Evolutionary conservation across 352 stramenopile genomes (phyloP).

Genomic region (Globisporangium iwayamae): DNA sequence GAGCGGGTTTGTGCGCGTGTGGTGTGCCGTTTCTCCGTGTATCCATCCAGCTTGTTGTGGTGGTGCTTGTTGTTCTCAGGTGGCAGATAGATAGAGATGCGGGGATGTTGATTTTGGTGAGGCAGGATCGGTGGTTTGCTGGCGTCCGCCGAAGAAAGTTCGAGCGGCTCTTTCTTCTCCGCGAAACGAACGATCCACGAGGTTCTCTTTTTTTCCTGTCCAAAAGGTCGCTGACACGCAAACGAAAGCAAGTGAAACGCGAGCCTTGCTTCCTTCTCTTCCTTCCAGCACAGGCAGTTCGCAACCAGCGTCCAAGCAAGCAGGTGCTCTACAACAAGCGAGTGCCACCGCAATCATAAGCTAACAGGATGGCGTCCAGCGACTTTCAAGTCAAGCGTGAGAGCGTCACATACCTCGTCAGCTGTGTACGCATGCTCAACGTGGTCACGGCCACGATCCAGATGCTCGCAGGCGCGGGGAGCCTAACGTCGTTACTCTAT

Average conservation of each 20-base stretch:
- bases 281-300: background rate
- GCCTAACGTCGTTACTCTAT: conserved; percentile 34
- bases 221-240: conserved; percentile 11
- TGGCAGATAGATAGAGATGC: too few relatives aligned
- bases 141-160: background rate
- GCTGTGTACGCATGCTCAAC: conserved; percentile 34
- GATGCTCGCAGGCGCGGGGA: conserved; percentile 37
- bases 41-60: background rate
- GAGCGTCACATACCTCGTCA: conserved; percentile 25
- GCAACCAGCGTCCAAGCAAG: background rate
- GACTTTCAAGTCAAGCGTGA: conserved; percentile 18
- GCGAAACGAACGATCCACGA: background rate
- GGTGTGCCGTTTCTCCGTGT: background rate
- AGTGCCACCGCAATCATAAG: background rate
- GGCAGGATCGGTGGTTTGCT: too few relatives aligned
- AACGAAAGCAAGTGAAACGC: background rate
- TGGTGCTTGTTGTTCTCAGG: too few relatives aligned
- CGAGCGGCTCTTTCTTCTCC: background rate
- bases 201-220: background rate
- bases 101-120: too few relatives aligned
- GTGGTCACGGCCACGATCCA: conserved; percentile 39
- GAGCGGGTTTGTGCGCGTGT: background rate
- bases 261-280: background rate
- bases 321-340: background rate
- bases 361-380: conserved; percentile 1